Evolutionary conservation across 1,284 basidiomycete species (phyloP), one percentile per base, ranked within the genome.

Genomic region (Heterobasidion occidentale): DNA sequence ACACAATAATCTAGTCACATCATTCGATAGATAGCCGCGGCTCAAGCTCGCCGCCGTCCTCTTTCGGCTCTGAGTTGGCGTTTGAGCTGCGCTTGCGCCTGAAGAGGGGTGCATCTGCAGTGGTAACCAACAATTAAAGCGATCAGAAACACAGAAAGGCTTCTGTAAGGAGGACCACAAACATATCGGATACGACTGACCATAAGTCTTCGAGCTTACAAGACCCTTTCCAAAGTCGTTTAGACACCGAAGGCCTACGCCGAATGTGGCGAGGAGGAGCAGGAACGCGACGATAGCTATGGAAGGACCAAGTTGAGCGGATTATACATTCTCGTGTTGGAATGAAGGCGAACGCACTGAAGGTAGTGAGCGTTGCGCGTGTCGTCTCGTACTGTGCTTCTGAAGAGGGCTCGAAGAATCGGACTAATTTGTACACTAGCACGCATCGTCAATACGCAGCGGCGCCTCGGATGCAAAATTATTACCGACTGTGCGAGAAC

Each of bases 211-310:
- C 53, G 88, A 84, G 27, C 75, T 70, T 51, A 76, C 72, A 33
- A 92, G 71, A 33, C 90, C 89, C 67, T 82, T 83, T 70, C 88
- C 84, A 64, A 92, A 92, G 71, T 92, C 89, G 51, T 77, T 68
- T 71, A 90, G 88, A 66, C 90, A 92, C 52, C 85, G 82, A 14
- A 91, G 67, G 36, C 90, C 90, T 34, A 92, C 78, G 9, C 73
- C 78, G 64, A 92, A 90, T 11, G 88, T 88, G 11, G 74, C 70
- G 59, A 90, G 79, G 20, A 92, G 68, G 50, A 92, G 73, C 17
- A 91, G 55, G 70, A 92, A 89, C 1, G 89, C 82, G 55, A 85
- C 77, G 59, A 90, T 79, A 17, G 86, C 88, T 91, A 60, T 53
- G 34, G 45, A 35, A 52, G 50, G 53, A 54, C 58, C 52, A n/a